Base-by-base conservation (phyloP, 768 basidiomycete genomes). In the Mycena haematopus region DNA sequence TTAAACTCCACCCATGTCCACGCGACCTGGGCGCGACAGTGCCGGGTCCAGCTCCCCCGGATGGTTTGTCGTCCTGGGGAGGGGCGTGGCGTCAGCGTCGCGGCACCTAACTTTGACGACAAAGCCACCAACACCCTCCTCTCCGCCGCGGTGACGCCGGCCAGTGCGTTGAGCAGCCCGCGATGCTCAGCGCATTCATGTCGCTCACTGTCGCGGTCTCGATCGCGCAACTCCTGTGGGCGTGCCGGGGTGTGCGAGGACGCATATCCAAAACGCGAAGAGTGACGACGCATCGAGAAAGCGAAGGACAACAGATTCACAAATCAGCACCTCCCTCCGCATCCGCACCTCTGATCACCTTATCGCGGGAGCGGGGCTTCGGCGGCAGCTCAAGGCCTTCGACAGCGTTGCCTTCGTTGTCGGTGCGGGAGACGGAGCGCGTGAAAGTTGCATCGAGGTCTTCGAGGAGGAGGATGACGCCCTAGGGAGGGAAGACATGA, bases 1-100 rank as follows among this genome's bases (percentile, higher is more conserved):
- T 88, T 91, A 80, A 96, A 96, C 73, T 94, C 91, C 49, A 96
- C 84, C 88, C 92, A 93, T 9, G 70, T 96, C 95, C 90, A 93
- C 92, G 29, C 91, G 89, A 19, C 95, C 95, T 6, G 95, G 93
- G 56, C 95, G 89, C n/a, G 89, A 91, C 13, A 96, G 85, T 0
- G 95, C 95, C 5, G 93, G 92, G 68, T 96, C 95, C 1, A 96
- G 84, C 35, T 90, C 85, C 69, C 95, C 92, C n/a, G 94, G 80
- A 70, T 96, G 94, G 74, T 96, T 96, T 11, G 92, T 94, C 19
- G 92, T 94, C 0, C 92, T 93, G 67, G 15, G 44, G 44, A 24
- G 45, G 15, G 19, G n/a, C n/a, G n/a, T n/a, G n/a, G n/a, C 9
- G 44, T 55, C 55, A 40, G 45, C 40, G 22, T 46, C 31, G 31